phyloP scores from a whole-genome alignment of 2,329 filamentous ascomycete species.

The Trichophyton benhamiae region DNA sequence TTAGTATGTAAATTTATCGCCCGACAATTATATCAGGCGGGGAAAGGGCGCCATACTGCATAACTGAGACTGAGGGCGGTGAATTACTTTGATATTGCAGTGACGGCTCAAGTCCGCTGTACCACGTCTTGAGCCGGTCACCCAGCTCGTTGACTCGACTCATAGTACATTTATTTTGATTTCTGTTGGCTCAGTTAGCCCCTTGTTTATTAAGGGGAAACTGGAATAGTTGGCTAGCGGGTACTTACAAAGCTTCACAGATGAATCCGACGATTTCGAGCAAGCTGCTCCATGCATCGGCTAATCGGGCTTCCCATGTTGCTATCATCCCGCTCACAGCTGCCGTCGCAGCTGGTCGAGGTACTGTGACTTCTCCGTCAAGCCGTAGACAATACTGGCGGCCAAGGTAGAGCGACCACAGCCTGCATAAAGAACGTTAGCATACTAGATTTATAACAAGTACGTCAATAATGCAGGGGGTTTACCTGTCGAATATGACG shows the following conservation, averaged over 20 bases:
- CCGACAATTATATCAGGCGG: neutral
- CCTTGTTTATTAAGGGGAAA: neutral
- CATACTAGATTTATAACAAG: neutral
- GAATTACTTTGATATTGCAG: conserved; percentile 6
- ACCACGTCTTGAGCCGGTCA: conserved; percentile 10
- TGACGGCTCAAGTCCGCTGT: conserved; percentile 8
- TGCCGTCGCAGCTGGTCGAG: neutral
- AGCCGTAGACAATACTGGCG: conserved; percentile 10
- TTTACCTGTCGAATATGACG: conserved; percentile 11
- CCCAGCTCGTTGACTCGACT: conserved; percentile 9
- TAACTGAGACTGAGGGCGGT: conserved; percentile 4
- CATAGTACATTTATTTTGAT: conserved; percentile 5
- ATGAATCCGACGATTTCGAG: conserved; percentile 11
- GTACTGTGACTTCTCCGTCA: conserved; percentile 9
- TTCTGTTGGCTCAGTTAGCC: conserved; percentile 4
- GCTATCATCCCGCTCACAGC: neutral
- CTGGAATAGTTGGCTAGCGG: neutral
- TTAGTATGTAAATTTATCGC: neutral
- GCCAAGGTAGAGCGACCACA: conserved; percentile 14
- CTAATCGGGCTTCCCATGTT: conserved; percentile 9
- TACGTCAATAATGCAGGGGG: neutral
- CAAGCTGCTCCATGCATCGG: conserved; percentile 11
- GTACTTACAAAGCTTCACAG: conserved; percentile 11
- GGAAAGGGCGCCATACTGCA: conserved; percentile 7
- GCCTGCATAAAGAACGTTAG: neutral